Conservation (phyloP, 78 protist species). For the Emiliania huxleyi region DNA sequence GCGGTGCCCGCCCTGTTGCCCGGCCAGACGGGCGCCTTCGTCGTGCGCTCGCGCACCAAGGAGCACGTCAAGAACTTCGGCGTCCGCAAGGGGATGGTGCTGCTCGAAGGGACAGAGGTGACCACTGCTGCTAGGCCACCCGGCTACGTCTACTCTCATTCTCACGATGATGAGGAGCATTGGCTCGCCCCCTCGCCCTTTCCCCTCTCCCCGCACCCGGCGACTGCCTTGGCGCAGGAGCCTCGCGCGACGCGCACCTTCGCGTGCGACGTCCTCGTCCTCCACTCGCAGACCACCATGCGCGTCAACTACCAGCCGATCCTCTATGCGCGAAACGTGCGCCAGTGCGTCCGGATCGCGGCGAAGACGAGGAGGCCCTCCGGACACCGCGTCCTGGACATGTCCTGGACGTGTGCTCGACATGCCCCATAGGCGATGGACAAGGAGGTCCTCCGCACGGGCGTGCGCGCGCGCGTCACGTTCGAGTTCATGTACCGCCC, state of each 20-base stretch:
- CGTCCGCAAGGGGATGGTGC: constrained; percentile 88
- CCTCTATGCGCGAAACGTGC: constrained; percentile 75
- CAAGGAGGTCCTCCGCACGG: neutral
- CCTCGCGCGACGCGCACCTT: constrained; percentile 64
- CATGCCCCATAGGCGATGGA: neutral
- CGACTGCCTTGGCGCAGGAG: neutral
- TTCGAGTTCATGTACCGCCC: constrained; percentile 9
- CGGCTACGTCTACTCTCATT: no score
- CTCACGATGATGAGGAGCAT: no score
- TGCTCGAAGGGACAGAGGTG: constrained; percentile 42
- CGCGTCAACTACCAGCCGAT: constrained; percentile 85
- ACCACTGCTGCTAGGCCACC: no score
- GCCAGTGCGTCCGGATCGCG: constrained; percentile 26
- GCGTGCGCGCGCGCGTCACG: neutral
- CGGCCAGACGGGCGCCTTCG: constrained; percentile 80
- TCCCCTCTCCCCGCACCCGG: no score
- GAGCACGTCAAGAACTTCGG: neutral
- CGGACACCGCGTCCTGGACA: no score
- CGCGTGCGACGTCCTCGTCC: constrained; percentile 81
- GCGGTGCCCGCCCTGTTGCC: constrained; percentile 71
- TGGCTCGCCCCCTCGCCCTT: no score
- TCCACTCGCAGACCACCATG: constrained; percentile 92
- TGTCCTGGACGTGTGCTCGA: no score
- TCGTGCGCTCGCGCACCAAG: constrained; percentile 64
- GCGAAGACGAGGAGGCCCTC: no score